These are phyloP conservation scores for Glaciozyma antarctica DNA, from an alignment of 768 basidiomycete genomes.

Conservation along the genomic window DNA sequence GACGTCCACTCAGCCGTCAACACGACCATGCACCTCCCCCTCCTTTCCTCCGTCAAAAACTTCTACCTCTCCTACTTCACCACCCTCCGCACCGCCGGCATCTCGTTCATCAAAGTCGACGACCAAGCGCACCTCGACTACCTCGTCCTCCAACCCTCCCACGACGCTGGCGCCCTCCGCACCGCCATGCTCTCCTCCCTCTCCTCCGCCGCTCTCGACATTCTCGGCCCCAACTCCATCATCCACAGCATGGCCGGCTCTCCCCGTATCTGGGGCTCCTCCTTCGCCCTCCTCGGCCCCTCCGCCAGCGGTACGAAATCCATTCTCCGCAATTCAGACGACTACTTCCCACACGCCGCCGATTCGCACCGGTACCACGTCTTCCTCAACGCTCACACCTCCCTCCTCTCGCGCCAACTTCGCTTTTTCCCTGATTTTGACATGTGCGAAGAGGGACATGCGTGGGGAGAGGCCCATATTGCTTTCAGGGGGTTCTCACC, in stretches of 20 bases:
- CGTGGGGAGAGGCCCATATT: constrained; percentile 21
- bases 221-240: constrained; percentile 17
- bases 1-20: neutral
- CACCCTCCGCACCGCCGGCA: constrained; percentile 20
- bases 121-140: constrained; percentile 29
- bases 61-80: constrained; percentile 31
- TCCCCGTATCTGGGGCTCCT: constrained; percentile 14
- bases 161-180: constrained; percentile 10
- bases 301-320: neutral
- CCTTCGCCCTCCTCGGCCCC: constrained; percentile 5
- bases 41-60: neutral
- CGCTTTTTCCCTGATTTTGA: constrained; percentile 26
- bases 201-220: neutral
- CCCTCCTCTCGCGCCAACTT: constrained; percentile 12
- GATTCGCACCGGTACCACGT: constrained; percentile 32
- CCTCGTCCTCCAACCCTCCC: neutral
- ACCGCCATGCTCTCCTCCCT: constrained; percentile 2
- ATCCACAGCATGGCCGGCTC: constrained; percentile 33
- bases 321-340: constrained; percentile 25
- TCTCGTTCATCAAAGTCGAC: constrained; percentile 35
- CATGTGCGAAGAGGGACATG: constrained; percentile 27
- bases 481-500: constrained; percentile 27
- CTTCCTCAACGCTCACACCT: constrained; percentile 19
- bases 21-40: constrained; percentile 14
- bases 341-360: constrained; percentile 29